Evolutionary conservation across 257 asterid genomes (phyloP), one percentile per base, ranked within the genome.

Genomic region (Scutellaria baicalensis): DNA sequence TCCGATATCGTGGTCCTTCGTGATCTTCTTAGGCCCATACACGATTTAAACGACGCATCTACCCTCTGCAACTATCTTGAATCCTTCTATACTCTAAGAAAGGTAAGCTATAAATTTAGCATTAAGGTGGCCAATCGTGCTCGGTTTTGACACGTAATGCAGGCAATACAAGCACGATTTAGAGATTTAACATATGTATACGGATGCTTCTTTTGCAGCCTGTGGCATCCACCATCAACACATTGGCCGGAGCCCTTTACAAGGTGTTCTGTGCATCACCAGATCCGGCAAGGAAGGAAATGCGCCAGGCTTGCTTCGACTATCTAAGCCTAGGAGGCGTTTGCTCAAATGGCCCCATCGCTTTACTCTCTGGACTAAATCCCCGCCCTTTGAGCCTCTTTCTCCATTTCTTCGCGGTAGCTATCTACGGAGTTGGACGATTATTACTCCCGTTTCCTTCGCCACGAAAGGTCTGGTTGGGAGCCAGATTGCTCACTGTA

Each of bases 201-300:
- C 39, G 35, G 52, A 12, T 58, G 52, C 16, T 63, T 14, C 0
- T 33, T 69, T 76, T 81, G 81, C 85, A 91, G 97, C 95, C 97
- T 0, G 88, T 84, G 55, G 90, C 97, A 60, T 89, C 93, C 3
- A 92, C 93, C 1, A 89, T 92, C n/a, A 87, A 89, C 72, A 85
- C 91, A 61, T 57, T 89, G 82, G 98, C 96, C 0, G 94, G 89
- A 59, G 93, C 95, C 6, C 85, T 86, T 6, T 87, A 86, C 82
- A 78, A 89, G 48, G 93, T 92, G 0, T 86, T 88, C 55, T 81
- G 90, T 77, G 88, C 92, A 39, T 87, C 93, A 2, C 82, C 89
- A 1, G 97, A 89, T 72, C 85, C 80, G 47, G 90, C 93, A 35
- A 87, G 85, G 75, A 79, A 80, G 68, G 95, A 85, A 70, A 84